Base-by-base conservation (phyloP, 805 yeast genomes). In the Geotrichum ghanense region DNA sequence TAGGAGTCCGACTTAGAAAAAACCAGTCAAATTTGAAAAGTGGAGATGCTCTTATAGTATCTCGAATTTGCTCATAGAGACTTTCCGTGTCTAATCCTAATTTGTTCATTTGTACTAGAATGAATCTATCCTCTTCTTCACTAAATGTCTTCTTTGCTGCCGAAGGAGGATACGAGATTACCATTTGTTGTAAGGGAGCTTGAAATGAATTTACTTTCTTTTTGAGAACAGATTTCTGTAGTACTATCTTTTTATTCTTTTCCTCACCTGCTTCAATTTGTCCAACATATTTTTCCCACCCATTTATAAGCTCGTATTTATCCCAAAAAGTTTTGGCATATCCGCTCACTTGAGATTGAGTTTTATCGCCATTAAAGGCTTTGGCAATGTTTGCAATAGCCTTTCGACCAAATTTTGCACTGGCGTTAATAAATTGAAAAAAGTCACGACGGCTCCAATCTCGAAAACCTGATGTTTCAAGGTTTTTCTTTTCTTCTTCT, bases 231-330 rank as follows among this genome's bases (percentile, higher is more conserved):
- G 85, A 95, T 60, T 79, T 84, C 57, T 88, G 96, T 25, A 79
- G 66, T 55, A 74, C 74, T 7, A 74, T 60, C 56, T 76, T 79
- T 42, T 77, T 69, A 22, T 84, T 74, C 61, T 76, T 83, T 50
- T 88, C 95, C 60, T 92, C 97, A 14, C 97, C 98, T 2, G 75
- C 72, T 58, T 88, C 95, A 50, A 92, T 86, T 56, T 81, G 90
- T 17, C 74, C 69, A 46, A 89, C 65, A 62, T 82, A 86, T 52
- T 85, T 75, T 54, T 92, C 98, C 64, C 81, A 82, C 9, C 95
- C 95, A 26, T 90, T 97, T 51, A 92, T 81, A 54, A 81, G 84
- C 44, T 75, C 71, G 57, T 78, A 81, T 45, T 82, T 74, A 22
- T 72, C 57, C 98, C 97, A 92, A 62, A 92, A 92, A 7, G 74